These are phyloP conservation scores for Vitis vinifera DNA, from an alignment of 164 flowering plant genomes.

Conservation along the genomic window DNA sequence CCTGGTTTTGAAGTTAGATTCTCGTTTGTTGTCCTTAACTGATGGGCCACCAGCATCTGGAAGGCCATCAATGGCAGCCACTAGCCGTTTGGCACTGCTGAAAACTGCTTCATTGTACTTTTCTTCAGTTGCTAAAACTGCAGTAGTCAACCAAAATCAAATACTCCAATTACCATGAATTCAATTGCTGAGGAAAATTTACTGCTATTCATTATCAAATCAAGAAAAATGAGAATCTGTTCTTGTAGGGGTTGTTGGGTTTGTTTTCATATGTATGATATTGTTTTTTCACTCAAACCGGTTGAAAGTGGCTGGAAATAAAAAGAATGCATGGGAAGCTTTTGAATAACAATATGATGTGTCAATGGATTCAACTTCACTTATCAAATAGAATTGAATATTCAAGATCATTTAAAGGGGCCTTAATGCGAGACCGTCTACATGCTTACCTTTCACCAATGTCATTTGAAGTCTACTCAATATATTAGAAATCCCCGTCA, in stretches of 20 bases:
- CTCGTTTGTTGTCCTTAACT: constrained; percentile 78
- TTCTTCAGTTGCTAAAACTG: constrained; percentile 95
- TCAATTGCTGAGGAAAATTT: neutral
- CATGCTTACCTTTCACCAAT: too few relatives aligned
- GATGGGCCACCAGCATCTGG: constrained; percentile 94
- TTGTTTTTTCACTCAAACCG: neutral
- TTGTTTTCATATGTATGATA: neutral
- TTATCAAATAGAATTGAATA: neutral
- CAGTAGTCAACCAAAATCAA: constrained; percentile 14
- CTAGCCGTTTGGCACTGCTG: constrained; percentile 84
- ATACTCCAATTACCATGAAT: constrained; percentile 8
- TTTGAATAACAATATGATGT: neutral
- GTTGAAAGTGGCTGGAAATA: neutral
- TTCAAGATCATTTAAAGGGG: neutral
- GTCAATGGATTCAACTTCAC: neutral
- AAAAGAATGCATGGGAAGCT: neutral
- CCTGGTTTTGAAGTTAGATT: constrained; percentile 86
- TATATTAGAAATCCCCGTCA: too few relatives aligned
- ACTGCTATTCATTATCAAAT: too few relatives aligned
- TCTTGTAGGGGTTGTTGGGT: neutral
- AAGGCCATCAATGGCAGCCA: constrained; percentile 93
- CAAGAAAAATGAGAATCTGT: too few relatives aligned
- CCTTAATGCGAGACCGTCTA: neutral
- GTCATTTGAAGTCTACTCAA: neutral
- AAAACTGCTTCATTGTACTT: constrained; percentile 90